Conservation (phyloP, 2,329 filamentous ascomycete species). For the Nemania serpens region DNA sequence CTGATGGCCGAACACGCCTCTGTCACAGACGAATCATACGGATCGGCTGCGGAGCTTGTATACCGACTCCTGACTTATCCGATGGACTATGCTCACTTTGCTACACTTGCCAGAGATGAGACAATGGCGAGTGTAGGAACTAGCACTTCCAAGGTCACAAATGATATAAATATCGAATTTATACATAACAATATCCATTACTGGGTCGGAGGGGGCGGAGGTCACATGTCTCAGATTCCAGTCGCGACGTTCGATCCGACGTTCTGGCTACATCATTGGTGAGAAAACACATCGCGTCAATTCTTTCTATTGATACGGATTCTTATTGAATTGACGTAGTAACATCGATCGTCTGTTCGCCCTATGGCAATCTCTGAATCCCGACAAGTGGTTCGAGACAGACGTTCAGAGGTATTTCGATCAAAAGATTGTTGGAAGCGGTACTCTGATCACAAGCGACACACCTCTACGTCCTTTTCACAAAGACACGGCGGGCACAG, state of each 20-base stretch:
- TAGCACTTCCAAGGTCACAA: slow-evolving; percentile 16
- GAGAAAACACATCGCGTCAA: slow-evolving; percentile 34
- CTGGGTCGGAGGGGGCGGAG: slow-evolving; percentile 41
- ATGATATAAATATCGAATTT: slow-evolving; percentile 43
- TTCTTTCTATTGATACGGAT: no score
- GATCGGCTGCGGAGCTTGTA: slow-evolving; percentile 23
- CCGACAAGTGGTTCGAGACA: slow-evolving; percentile 25
- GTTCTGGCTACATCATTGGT: slow-evolving; percentile 66
- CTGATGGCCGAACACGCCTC: slow-evolving; percentile 13
- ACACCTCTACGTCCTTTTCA: slow-evolving; percentile 26
- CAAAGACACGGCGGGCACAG: slow-evolving; percentile 21
- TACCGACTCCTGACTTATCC: slow-evolving; percentile 28
- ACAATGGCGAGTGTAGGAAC: slow-evolving; percentile 3
- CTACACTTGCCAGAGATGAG: slow-evolving; percentile 25
- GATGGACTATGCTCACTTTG: slow-evolving; percentile 27
- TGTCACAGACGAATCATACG: slow-evolving; percentile 17
- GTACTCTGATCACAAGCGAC: slow-evolving; percentile 24
- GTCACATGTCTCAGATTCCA: slow-evolving; percentile 60
- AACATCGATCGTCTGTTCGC: slow-evolving; percentile 29
- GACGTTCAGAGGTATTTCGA: slow-evolving; percentile 26
- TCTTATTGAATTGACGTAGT: background rate
- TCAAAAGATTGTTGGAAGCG: slow-evolving; percentile 27
- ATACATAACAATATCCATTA: slow-evolving; percentile 48
- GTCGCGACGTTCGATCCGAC: slow-evolving; percentile 67
- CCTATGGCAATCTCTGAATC: slow-evolving; percentile 25